These are phyloP conservation scores for Metarhizium brunneum DNA, from an alignment of 2,329 filamentous ascomycete species.

Conservation along the genomic window DNA sequence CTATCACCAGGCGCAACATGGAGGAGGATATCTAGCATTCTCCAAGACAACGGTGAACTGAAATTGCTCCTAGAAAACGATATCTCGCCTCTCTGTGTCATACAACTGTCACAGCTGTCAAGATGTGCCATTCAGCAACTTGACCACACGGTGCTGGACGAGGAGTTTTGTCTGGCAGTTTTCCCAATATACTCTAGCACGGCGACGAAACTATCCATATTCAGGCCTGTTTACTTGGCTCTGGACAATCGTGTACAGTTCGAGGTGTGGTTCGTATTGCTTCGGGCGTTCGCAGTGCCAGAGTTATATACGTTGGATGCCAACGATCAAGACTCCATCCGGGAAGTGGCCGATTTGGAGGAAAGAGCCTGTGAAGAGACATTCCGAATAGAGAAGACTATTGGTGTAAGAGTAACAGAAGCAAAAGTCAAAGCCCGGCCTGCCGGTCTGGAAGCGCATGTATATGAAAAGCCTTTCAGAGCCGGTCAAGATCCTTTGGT, in stretches of 20 bases:
- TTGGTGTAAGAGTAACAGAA: conserved; percentile 50
- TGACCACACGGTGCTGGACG: conserved; percentile 81
- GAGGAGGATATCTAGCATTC: conserved; percentile 82
- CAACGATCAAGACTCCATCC: conserved; percentile 31
- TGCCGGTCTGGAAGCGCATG: conserved; percentile 12
- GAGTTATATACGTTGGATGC: conserved; percentile 67
- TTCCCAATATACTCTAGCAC: conserved; percentile 84
- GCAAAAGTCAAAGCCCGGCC: conserved; percentile 44
- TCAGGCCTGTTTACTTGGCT: conserved; percentile 82
- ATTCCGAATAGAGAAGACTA: conserved; percentile 54
- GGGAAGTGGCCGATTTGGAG: conserved; percentile 29
- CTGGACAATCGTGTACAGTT: conserved; percentile 83
- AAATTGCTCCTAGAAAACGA: conserved; percentile 85
- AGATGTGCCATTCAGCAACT: conserved; percentile 85
- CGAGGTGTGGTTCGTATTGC: conserved; percentile 91
- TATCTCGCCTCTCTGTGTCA: conserved; percentile 66
- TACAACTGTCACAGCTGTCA: conserved; percentile 82
- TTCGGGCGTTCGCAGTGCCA: conserved; percentile 85
- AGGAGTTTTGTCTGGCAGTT: conserved; percentile 89
- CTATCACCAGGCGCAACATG: conserved; percentile 54
- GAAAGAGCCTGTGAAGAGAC: conserved; percentile 35
- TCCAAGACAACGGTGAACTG: conserved; percentile 91
- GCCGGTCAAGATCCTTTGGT: conserved; percentile 33
- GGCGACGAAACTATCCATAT: conserved; percentile 62
- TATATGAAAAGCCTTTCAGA: conserved; percentile 12